Conservation (phyloP, 176 grass and related monocot genomes). For the Areca catechu region DNA sequence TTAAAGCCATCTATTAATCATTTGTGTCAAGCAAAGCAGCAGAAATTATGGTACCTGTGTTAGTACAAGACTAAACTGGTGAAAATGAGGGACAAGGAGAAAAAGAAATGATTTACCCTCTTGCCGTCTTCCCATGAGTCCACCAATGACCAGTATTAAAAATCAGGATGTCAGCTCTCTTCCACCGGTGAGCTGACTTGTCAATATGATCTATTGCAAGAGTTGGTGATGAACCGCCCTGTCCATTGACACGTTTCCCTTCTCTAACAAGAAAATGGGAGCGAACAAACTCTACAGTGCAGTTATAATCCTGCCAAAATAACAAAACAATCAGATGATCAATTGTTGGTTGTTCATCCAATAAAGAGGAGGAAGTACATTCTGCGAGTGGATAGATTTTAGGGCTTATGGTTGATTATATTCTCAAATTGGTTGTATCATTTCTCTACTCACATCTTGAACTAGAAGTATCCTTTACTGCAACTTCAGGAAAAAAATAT, state of each 20-base stretch:
- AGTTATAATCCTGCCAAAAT: constrained; percentile 55
- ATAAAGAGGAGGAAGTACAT: too few relatives aligned
- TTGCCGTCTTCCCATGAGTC: constrained; percentile 91
- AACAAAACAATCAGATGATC: constrained; percentile 9
- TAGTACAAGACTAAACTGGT: neutral
- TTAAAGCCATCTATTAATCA: neutral
- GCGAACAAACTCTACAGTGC: constrained; percentile 80
- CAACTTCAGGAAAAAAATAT: too few relatives aligned
- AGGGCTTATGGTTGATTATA: too few relatives aligned
- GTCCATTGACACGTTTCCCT: constrained; percentile 59
- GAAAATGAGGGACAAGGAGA: neutral
- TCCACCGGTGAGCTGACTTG: constrained; percentile 79
- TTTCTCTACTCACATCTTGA: too few relatives aligned
- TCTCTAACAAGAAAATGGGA: constrained; percentile 91
- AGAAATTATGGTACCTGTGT: too few relatives aligned
- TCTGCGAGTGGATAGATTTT: too few relatives aligned
- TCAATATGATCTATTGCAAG: constrained; percentile 74
- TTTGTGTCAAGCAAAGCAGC: too few relatives aligned
- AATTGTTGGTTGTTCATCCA: too few relatives aligned
- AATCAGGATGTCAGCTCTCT: constrained; percentile 61
- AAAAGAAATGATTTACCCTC: constrained; percentile 37
- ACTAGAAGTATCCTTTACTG: too few relatives aligned
- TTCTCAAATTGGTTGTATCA: too few relatives aligned
- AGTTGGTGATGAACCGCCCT: constrained; percentile 64
- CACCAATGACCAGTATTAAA: constrained; percentile 99